A percentile compares a stretch with the other conserved stretches of the same genome.
These are phyloP conservation scores for Inga leiocalycina DNA, from an alignment of 306 rosid species.

Conservation along the genomic window DNA sequence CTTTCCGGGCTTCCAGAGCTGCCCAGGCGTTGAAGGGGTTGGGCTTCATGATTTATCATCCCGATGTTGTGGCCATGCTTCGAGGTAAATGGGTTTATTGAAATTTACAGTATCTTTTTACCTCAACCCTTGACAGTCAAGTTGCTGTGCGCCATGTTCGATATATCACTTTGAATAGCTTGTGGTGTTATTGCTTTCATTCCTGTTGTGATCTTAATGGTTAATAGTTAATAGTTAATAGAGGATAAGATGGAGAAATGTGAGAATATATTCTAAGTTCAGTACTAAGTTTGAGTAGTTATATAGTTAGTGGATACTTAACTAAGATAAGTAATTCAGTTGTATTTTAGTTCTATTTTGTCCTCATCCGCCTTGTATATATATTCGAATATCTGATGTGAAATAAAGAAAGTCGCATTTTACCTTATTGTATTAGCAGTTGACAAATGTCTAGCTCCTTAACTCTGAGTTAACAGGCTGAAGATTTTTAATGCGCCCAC, in stretches of 20 bases:
- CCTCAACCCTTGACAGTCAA: not conserved
- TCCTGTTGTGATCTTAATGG: not conserved
- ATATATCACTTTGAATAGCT: not conserved
- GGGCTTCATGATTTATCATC: constrained; percentile 87
- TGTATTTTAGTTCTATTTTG: not conserved
- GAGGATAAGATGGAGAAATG: not conserved
- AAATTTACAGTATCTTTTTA: not conserved
- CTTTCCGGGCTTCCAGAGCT: constrained; percentile 46
- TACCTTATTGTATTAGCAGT: not conserved
- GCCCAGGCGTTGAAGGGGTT: constrained; percentile 79
- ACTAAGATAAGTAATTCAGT: not conserved
- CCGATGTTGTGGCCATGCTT: constrained; percentile 50
- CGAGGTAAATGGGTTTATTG: constrained; percentile 40
- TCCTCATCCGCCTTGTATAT: not conserved
- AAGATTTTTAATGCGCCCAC: not conserved
- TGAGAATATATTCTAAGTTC: not conserved
- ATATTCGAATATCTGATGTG: not conserved
- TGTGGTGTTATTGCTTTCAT: not conserved
- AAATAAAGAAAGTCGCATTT: not conserved
- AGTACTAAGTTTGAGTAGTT: not conserved
- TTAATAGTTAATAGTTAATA: not conserved
- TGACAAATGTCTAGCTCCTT: not conserved
- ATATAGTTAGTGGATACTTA: not conserved
- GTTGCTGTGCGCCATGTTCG: not conserved
- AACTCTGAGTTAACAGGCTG: not conserved